Evolutionary conservation across 441 rosid species (phyloP).

Genomic region (Erysimum cheiri): DNA sequence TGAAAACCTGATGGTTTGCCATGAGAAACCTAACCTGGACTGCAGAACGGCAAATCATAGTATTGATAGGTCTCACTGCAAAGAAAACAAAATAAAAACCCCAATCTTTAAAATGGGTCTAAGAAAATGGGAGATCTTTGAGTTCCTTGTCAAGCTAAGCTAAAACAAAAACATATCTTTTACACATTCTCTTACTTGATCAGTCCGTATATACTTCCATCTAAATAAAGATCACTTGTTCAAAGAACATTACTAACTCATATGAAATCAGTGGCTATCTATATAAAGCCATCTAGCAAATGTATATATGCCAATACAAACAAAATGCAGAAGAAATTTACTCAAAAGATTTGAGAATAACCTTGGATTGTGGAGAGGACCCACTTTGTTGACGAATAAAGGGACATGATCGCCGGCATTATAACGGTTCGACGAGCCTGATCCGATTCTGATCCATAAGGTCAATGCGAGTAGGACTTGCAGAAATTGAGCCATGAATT

Average conservation of each 20-base stretch:
- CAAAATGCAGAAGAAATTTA: constrained; percentile 1
- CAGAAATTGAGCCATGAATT: constrained; percentile 42
- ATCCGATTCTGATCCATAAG: constrained; percentile 46
- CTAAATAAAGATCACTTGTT: background rate
- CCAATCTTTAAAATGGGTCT: constrained; percentile 14
- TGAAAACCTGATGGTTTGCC: constrained; percentile 4
- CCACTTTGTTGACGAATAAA: constrained; percentile 65
- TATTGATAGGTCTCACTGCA: constrained; percentile 89
- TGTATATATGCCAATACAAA: background rate
- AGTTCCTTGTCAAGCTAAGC: constrained; percentile 27
- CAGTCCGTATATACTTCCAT: background rate
- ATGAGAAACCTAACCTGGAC: constrained; percentile 70
- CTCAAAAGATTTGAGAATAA: constrained; percentile 21
- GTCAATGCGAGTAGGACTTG: constrained; percentile 42
- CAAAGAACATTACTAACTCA: constrained; percentile 18
- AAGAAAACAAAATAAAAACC: constrained; percentile 19
- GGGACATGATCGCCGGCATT: constrained; percentile 69
- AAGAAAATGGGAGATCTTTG: constrained; percentile 20
- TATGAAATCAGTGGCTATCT: background rate
- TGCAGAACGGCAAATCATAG: constrained; percentile 81
- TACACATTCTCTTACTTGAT: constrained; percentile 23
- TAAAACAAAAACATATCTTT: constrained; percentile 10
- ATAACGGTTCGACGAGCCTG: constrained; percentile 48
- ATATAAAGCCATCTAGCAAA: background rate
- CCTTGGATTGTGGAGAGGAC: constrained; percentile 76